Evolutionary conservation across 1,284 basidiomycete species (phyloP), one percentile per base, ranked within the genome.

Genomic region (Fomitopsis pinicola): DNA sequence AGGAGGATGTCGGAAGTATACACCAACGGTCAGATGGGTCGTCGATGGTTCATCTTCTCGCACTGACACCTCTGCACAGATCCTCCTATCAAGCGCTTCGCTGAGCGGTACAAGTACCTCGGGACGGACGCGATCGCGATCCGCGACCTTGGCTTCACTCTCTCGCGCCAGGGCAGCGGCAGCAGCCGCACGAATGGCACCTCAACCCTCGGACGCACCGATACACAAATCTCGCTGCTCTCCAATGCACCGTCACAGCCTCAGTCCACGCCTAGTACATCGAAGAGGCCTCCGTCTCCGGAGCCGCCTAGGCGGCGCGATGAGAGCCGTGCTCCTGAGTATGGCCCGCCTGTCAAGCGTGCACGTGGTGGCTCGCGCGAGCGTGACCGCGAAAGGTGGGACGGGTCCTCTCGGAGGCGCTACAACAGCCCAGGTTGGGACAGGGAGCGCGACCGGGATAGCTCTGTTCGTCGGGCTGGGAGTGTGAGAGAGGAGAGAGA

Each of bases 11-110:
- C 88, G 2, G 95, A 98, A 66, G 85, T 88, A 2, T 98, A 95
- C 75, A 90, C 95, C 0, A 85, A 85, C 59, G 92, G 93, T 94
- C 26, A 55, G 35, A 40, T 40, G 38, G 17, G 15, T 22, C 19
- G 28, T 38, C 26, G 10, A 38, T 6, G n/a, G 10, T 10, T 19
- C 36, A 17, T 28, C 15, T 15, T 42, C 19, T 36, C 36, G 36
- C 38, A 5, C 53, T 42, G n/a, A 55, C 30, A 7, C 3, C 5
- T 28, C 26, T 44, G 22, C 7, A 15, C 45, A 94, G 95, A 97
- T 71, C 87, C 92, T 1, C 87, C 92, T 0, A 92, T 97, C 71
- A 94, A 97, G 72, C 89, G 94, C 2, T 95, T 98, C 66, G 94
- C 95, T 0, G 89, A 95, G 69, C 83, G 94, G 40, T 91, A 94